Percentiles rank a stretch among this genome's conserved stretches.
These are phyloP conservation scores for Silene uniflora DNA, from an alignment of 148 eudicot genomes.

Conservation along the genomic window DNA sequence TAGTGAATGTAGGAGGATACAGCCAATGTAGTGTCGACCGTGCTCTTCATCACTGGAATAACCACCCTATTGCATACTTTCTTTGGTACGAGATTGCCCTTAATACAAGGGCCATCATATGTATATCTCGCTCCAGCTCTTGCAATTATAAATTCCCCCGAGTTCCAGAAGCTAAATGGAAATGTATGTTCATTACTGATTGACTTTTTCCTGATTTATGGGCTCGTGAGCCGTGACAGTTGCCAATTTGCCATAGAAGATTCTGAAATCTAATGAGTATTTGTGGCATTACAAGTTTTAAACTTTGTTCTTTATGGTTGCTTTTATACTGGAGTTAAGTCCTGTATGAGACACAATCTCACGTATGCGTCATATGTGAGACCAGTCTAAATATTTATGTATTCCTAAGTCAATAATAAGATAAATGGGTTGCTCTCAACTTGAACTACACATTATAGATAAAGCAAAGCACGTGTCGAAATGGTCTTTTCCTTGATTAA, in stretches of 20 bases:
- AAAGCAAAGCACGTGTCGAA: neutral
- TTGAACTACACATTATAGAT: neutral
- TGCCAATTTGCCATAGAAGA: neutral
- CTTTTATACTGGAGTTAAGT: neutral
- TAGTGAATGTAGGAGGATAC: constrained; percentile 88
- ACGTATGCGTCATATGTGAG: too few species aligned
- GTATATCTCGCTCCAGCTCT: constrained; percentile 92
- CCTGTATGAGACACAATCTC: too few species aligned
- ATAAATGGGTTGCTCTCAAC: neutral
- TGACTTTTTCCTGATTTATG: neutral
- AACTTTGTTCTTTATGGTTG: neutral
- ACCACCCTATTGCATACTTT: constrained; percentile 82
- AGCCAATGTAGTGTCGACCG: constrained; percentile 82
- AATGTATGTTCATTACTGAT: constrained; percentile 50
- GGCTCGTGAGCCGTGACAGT: too few species aligned
- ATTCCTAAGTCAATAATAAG: too few species aligned
- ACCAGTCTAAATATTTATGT: too few species aligned
- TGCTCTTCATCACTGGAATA: constrained; percentile 81
- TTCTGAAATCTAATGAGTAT: neutral
- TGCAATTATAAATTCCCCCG: constrained; percentile 87
- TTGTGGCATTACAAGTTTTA: neutral
- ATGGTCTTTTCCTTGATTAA: neutral
- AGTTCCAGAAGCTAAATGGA: constrained; percentile 74
- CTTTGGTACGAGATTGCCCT: constrained; percentile 88
- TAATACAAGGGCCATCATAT: constrained; percentile 95